phyloP scores from a whole-genome alignment of 768 basidiomycete genomes.

The Fistulinella prunicolor region DNA sequence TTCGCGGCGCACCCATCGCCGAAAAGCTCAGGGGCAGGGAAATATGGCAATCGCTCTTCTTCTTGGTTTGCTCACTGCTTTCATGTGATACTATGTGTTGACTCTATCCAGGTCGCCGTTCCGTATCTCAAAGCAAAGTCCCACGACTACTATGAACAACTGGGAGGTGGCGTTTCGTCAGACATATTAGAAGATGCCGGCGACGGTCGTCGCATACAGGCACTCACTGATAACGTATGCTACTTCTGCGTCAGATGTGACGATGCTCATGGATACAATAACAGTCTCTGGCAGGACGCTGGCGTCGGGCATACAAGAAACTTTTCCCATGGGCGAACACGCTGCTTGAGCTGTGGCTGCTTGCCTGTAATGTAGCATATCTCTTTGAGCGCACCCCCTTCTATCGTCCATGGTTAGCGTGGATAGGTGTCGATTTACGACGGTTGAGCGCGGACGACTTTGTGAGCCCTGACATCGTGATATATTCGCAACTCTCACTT shows the following conservation, averaged over 20 bases:
- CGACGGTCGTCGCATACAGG: slow-evolving; percentile 42
- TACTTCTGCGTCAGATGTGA: background rate
- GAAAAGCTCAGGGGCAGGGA: slow-evolving; percentile 67
- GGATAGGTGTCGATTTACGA: slow-evolving; percentile 81
- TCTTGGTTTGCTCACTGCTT: slow-evolving; percentile 59
- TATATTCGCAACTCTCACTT: slow-evolving; percentile 3
- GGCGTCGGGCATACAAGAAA: slow-evolving; percentile 63
- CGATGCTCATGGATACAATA: slow-evolving; percentile 2
- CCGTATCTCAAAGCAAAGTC: slow-evolving; percentile 89
- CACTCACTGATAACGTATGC: slow-evolving; percentile 53
- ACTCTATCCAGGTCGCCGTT: slow-evolving; percentile 57
- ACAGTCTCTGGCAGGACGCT: slow-evolving; percentile 51
- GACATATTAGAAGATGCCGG: slow-evolving; percentile 60
- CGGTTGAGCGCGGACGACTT: slow-evolving; percentile 77
- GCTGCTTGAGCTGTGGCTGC: slow-evolving; percentile 75
- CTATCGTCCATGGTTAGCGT: slow-evolving; percentile 89
- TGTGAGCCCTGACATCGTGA: slow-evolving; percentile 41
- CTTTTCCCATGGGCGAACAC: slow-evolving; percentile 83
- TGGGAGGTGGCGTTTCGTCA: slow-evolving; percentile 78
- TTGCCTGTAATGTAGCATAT: slow-evolving; percentile 84
- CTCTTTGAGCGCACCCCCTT: slow-evolving; percentile 83
- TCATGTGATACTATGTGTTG: background rate
- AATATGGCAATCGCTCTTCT: slow-evolving; percentile 71
- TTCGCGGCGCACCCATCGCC: slow-evolving; percentile 59
- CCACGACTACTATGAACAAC: slow-evolving; percentile 84